Base-by-base conservation (phyloP, 495 filamentous ascomycete genomes). In the Podospora didyma region DNA sequence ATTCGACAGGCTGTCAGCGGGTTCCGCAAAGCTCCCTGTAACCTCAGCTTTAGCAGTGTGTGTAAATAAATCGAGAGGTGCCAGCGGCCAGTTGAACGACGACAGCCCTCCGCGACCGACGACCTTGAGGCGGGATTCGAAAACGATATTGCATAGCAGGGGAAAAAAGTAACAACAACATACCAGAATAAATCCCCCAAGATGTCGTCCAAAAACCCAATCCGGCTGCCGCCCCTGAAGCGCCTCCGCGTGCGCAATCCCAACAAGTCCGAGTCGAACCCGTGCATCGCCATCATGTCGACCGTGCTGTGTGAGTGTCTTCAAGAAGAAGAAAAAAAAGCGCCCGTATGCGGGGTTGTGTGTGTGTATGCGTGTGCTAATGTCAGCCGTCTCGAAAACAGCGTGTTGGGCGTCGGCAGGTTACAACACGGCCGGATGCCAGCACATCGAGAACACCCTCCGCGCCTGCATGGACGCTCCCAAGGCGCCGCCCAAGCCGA, bases 321-420 rank as follows among this genome's bases (percentile, higher is more conserved):
- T 23, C 17, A 20, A 28, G 10, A 35, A 2, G n/a, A n/a, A n/a
- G n/a, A n/a, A n/a, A n/a, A n/a, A n/a, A n/a, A n/a, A n/a, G n/a
- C n/a, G n/a, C n/a, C n/a, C n/a, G n/a, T n/a, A n/a, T n/a, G n/a
- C n/a, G n/a, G n/a, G n/a, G n/a, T n/a, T n/a, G n/a, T n/a, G n/a
- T n/a, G n/a, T n/a, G n/a, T n/a, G n/a, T n/a, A n/a, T n/a, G n/a
- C n/a, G n/a, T n/a, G n/a, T 20, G 31, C 17, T 39, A 39, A 51
- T 19, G 14, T 2, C 14, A 34, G 14, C n/a, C 6, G 35, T 1
- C 17, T 37, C 11, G 35, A 57, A 53, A 45, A 66, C 63, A 96
- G 92, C 88, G 62, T 98, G 94, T 74, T 98, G 94, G 94, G 94
- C 94, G 2, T 96, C 92, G 1, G 78, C 87, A 12, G 92, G 92